Base-by-base conservation (phyloP, 2,329 filamentous ascomycete species). In the Phyllosticta capitalensis region DNA sequence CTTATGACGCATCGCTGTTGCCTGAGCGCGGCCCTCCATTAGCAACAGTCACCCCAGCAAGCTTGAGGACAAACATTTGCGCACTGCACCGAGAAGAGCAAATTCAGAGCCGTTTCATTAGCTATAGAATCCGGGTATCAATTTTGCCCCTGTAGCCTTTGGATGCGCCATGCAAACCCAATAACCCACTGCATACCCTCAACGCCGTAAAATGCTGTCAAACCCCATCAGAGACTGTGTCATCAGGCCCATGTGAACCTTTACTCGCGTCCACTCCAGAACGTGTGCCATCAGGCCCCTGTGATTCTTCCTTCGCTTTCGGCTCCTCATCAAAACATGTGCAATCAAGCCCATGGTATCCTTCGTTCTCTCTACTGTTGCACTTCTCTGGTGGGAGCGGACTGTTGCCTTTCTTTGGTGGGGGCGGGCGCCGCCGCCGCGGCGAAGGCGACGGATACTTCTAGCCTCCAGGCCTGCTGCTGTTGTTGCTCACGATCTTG, bases 401-500 rank as follows among this genome's bases (percentile, higher is more conserved):
- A 7, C 9, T 49, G 17, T 17, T 21, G 24, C 9, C 22, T 22
- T 5, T 24, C 21, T 21, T 53, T 26, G 4, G 6, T 14, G 19
- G 19, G 7, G 7, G 17, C n/a, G 22, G 14, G 22, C 20, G 21
- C 9, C 10, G 38, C 21, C 10, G 14, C n/a, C n/a, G 19, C 20
- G 22, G 33, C 26, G 45, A 49, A 48, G 30, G 45, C 30, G 55
- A 26, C 55, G 9, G 21, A 49, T 26, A 17, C 38, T 17, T 56
- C 53, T 56, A 60, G 33, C 56, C 56, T 30, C 83, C 84, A 55
- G 84, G 84, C 63, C 84, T 82, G 81, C 96, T 96, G 66, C 92
- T 92, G 70, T 95, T 96, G 76, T 92, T 97, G 76, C 90, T 95
- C 55, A 99, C 94, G 66, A 99, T 99, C 85, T 97, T 97, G 75